Evolutionary conservation across 2,329 filamentous ascomycete species (phyloP), one percentile per base, ranked within the genome.

Genomic region (Fusarium secorum): DNA sequence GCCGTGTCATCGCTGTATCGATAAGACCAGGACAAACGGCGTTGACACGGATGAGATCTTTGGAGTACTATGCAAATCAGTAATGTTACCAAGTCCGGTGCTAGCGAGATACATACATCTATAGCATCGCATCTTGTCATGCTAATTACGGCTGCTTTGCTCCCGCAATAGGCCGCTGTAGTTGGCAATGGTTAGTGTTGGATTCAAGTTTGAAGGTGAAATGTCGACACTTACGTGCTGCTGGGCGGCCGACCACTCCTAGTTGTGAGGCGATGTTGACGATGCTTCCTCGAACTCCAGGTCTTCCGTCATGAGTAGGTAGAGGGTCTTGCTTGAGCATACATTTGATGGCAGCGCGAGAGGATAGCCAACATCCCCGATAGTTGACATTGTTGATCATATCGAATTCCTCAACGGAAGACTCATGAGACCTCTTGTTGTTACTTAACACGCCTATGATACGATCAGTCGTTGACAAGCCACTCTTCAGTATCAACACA

Each of bases 21-120:
- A 87, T 91, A 66, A 91, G 89, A 0, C 91, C 90, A 0, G 91
- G 90, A 36, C 87, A 90, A 53, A 92, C 86, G 24, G 89, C 91
- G 77, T 93, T 83, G 28, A 83, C 71, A 7, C 81, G 74, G 33
- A 83, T 81, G 1, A 74, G 74, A 35, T 83, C 80, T 4, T 68
- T 68, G 0, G 86, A 85, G 72, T 89, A 88, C 68, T 89, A 85
- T 7, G 2, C 5, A 28, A 11, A 24, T 65, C 24, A 57, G 44
- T 11, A 3, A 20, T 3, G 7, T 4, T 17, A 17, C 0, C 5
- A 14, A 32, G 7, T 14, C 13, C 3, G 2, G 10, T n/a, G 9
- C 14, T 1, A 7, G 11, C 2, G 11, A 24, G 20, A 10, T 17
- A 51, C 45, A 17, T 59, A 66, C 63, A 17, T 66, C 63, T 17